Evolutionary conservation across 768 basidiomycete species (phyloP), one percentile per base, ranked within the genome.

Genomic region (Suillus paluster): DNA sequence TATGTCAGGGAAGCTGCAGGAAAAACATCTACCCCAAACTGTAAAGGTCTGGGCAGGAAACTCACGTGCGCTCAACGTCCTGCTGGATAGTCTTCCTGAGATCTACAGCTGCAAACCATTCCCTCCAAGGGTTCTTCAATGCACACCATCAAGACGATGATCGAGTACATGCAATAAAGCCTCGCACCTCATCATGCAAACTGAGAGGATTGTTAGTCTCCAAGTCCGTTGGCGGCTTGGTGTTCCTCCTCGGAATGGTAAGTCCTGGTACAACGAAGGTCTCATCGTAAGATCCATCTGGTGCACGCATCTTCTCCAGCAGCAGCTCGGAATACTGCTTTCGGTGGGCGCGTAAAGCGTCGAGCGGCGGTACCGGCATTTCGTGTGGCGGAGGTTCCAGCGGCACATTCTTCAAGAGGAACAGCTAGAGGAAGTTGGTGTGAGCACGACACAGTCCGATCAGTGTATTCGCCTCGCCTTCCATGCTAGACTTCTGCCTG

Each of bases 11-110:
- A 99, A 99, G 27, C 93, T 97, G 68, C 12, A n/a, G 33, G n/a
- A 57, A 50, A 45, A 30, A 58, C 42, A 39, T 56, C 23, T 46
- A 23, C n/a, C 15, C 30, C 9, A 8, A 39, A 45, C 61, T 61
- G 56, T 52, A 50, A 45, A 44, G 15, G 27, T 38, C 44, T 39
- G 6, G 17, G 59, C n/a, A 50, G 58, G 30, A 60, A 42, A 80
- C 93, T 75, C 75, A 95, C 89, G 97, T 99, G 69, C 97, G 83
- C 68, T 97, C 94, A 0, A 99, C 97, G 71, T 99, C 97, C 75
- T 97, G 94, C 42, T 86, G 77, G 53, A 99, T 97, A 14, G 87
- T 92, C 72, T 90, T 95, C 39, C 95, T 84, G 42, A 98, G 79
- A 62, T 99, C 97, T 19, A 95, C 83, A 44, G 94, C 86, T 33